Percentiles rank a stretch among this genome's conserved stretches.
These are phyloP conservation scores for Solanum pinnatisectum DNA, from an alignment of 257 asterid species.

Conservation along the genomic window DNA sequence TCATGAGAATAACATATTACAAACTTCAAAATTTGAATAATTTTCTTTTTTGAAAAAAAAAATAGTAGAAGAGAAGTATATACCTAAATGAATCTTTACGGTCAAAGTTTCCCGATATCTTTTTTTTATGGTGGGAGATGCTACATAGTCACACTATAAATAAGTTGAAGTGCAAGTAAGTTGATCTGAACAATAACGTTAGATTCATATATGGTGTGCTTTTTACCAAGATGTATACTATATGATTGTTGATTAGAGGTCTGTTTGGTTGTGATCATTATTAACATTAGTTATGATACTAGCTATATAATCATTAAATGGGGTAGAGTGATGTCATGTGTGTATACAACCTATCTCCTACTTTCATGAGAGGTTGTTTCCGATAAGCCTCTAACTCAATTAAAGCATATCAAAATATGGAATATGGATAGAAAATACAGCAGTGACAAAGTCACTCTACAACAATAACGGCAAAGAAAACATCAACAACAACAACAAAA, in stretches of 20 bases:
- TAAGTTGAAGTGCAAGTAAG: too few relatives aligned
- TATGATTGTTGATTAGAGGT: too few relatives aligned
- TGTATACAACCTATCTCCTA: not conserved
- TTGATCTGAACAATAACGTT: not conserved
- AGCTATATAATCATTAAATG: not conserved
- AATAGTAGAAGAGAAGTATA: not conserved
- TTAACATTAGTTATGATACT: too few relatives aligned
- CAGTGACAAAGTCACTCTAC: fast-evolving
- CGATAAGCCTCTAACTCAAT: not conserved
- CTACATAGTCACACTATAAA: not conserved
- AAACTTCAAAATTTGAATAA: not conserved
- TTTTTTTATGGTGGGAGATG: too few relatives aligned
- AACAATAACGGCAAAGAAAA: not conserved
- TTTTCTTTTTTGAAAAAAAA: too few relatives aligned
- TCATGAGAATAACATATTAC: not conserved
- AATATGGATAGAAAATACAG: not conserved
- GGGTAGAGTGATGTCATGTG: not conserved
- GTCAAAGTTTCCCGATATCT: too few relatives aligned
- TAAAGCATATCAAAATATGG: not conserved
- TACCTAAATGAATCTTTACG: not conserved
- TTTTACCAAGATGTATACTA: not conserved
- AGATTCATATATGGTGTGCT: too few relatives aligned
- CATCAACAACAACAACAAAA: not conserved
- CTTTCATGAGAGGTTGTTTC: fast-evolving
- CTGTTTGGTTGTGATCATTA: too few relatives aligned